Base-by-base conservation (phyloP, 2,329 filamentous ascomycete genomes). In the Penicillium palitans region DNA sequence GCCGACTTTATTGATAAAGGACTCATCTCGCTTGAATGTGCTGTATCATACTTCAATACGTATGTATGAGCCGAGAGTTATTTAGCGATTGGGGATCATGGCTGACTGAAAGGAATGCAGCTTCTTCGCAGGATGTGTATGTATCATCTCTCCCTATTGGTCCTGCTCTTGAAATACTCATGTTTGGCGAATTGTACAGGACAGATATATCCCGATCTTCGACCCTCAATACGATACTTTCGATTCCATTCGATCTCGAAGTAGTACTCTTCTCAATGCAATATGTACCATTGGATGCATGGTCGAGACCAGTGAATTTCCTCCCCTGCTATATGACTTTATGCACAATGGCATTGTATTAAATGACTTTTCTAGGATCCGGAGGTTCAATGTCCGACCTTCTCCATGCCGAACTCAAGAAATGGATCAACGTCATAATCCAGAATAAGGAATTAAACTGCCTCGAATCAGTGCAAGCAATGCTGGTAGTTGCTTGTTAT, bases 251-350 rank as follows among this genome's bases (percentile, higher is more conserved):
- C 72, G 78, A 17, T 66, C 70, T 9, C 74, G 82, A 13, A 84
- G 80, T 54, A 75, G 76, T 3, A 76, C 84, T 17, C 71, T 85
- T 0, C 79, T 84, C 48, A 80, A 82, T 61, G 75, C 78, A 1
- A 81, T 84, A 8, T 80, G 82, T 55, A 79, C 80, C 2, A 77
- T 83, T 25, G 83, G 82, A 2, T 82, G 80, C 61, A 78, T 81
- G 13, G 77, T 80, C 2, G 63, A 73, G 15, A 65, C 61, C 6
- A 68, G 70, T 72, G 62, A 27, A 8, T 31, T 2, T 6, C 10
- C 10, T 21, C 6, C n/a, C n/a, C 6, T 8, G 1, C 1, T 51
- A 17, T 5, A 31, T 51, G 0, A 31, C 4, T 13, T 33, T 33
- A 13, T 33, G 5, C 13, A 13, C 2, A 15, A 6, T 42, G 1